Conservation (phyloP, 2,329 filamentous ascomycete genomes). For the Ophiostoma australiae region DNA sequence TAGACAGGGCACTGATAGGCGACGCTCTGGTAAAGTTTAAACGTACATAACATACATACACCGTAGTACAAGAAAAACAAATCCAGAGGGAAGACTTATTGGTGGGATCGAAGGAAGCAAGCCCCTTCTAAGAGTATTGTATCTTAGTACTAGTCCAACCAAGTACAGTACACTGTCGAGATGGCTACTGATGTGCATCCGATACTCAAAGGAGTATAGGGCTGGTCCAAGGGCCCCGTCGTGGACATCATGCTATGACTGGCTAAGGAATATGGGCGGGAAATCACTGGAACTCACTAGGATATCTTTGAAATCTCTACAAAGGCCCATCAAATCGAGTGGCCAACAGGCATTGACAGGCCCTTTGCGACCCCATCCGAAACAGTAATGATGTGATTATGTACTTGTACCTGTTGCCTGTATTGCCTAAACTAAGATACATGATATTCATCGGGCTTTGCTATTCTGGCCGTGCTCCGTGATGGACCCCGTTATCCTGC, state of each 20-base stretch:
- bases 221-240: neutral
- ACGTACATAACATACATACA: neutral
- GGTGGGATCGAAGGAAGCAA: neutral
- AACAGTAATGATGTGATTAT: neutral
- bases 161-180: neutral
- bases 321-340: conserved; percentile 5
- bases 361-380: neutral
- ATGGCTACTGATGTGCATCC: conserved; percentile 1
- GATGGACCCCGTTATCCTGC: neutral
- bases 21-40: neutral
- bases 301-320: neutral
- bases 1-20: neutral
- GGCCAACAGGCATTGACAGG: neutral
- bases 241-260: neutral
- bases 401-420: neutral
- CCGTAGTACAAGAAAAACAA: neutral
- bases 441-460: neutral
- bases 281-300: neutral
- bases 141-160: too few species aligned
- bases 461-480: neutral
- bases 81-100: neutral
- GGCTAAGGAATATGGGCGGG: neutral
- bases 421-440: neutral
- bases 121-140: neutral
- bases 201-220: neutral